Evolutionary conservation across 2,329 filamentous ascomycete genomes (phyloP).

Genomic region (Alternaria triticina): DNA sequence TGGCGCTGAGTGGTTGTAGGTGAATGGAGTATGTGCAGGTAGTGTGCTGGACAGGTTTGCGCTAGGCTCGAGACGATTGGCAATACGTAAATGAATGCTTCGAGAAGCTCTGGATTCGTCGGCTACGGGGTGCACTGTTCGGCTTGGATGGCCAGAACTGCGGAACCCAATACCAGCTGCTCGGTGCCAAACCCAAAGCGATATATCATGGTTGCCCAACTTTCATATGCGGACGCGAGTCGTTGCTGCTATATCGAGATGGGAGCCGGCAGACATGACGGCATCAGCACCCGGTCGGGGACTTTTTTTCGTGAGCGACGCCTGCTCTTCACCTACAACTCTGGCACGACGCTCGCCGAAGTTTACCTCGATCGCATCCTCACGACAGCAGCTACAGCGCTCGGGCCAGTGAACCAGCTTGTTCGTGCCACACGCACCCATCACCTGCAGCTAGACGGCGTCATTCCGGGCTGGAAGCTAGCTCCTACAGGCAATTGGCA

Average conservation of each 20-base stretch:
- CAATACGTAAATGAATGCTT: conserved; percentile 40
- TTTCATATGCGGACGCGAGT: conserved; percentile 6
- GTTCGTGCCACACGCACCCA: conserved; percentile 15
- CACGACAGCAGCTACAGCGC: background rate
- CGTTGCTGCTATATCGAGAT: conserved; percentile 4
- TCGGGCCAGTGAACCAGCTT: background rate
- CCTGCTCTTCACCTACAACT: background rate
- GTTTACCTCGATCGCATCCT: background rate
- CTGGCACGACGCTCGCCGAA: background rate
- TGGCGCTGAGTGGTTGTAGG: conserved; percentile 2
- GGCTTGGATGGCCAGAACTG: conserved; percentile 6
- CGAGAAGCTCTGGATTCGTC: conserved; percentile 29
- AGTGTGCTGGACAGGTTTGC: conserved; percentile 12
- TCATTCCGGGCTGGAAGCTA: conserved; percentile 26
- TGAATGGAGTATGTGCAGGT: conserved; percentile 3
- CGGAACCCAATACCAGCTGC: conserved; percentile 1
- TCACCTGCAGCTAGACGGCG: conserved; percentile 30
- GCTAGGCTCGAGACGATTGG: conserved; percentile 27
- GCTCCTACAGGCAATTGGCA: conserved; percentile 30
- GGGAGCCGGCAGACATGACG: conserved; percentile 26
- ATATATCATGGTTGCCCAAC: conserved; percentile 17
- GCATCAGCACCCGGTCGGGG: conserved; percentile 20
- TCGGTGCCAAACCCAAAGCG: conserved; percentile 12
- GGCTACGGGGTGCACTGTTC: background rate
- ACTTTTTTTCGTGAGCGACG: conserved; percentile 1